phyloP scores from a whole-genome alignment of 129 eudicot species.

The Chrysanthemum makinoi region DNA sequence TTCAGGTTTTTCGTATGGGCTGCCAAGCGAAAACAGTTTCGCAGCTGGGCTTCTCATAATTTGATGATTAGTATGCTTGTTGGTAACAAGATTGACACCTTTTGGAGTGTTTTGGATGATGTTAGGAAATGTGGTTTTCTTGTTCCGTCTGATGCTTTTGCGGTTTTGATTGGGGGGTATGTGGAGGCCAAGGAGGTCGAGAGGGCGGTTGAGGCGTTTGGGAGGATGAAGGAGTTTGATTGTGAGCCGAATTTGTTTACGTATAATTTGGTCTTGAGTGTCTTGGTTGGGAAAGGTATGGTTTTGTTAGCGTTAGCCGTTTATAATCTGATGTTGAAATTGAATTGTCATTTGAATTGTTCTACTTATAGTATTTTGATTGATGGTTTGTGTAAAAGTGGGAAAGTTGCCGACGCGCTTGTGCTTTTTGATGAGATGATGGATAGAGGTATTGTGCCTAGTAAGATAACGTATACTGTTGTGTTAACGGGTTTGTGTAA shows the following conservation, averaged over 20 bases:
- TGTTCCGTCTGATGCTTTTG: constrained; percentile 43
- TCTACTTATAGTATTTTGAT: constrained; percentile 72
- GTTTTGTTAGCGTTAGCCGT: constrained; percentile 62
- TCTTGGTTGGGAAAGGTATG: constrained; percentile 53
- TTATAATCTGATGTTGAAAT: constrained; percentile 76
- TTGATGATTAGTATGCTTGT: constrained; percentile 34
- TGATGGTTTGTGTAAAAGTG: constrained; percentile 74
- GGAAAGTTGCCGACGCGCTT: constrained; percentile 51
- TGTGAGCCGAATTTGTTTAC: constrained; percentile 48
- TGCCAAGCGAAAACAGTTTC: constrained; percentile 31
- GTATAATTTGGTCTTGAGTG: constrained; percentile 49
- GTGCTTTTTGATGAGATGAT: constrained; percentile 69
- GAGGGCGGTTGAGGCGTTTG: constrained; percentile 61
- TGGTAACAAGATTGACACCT: constrained; percentile 15
- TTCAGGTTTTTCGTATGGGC: constrained; percentile 86
- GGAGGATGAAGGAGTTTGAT: constrained; percentile 68
- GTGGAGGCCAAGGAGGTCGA: constrained; percentile 47
- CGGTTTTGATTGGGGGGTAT: constrained; percentile 54
- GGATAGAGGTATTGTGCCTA: constrained; percentile 52
- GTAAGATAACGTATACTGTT: constrained; percentile 52
- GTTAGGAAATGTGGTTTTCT: constrained; percentile 16
- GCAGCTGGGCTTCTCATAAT: constrained; percentile 46
- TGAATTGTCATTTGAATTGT: constrained; percentile 40
- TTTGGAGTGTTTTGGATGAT: constrained; percentile 60
- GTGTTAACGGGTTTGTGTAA: constrained; percentile 71